Evolutionary conservation across 768 basidiomycete genomes (phyloP), one percentile per base, ranked within the genome.

Genomic region (Tulasnella sp.): DNA sequence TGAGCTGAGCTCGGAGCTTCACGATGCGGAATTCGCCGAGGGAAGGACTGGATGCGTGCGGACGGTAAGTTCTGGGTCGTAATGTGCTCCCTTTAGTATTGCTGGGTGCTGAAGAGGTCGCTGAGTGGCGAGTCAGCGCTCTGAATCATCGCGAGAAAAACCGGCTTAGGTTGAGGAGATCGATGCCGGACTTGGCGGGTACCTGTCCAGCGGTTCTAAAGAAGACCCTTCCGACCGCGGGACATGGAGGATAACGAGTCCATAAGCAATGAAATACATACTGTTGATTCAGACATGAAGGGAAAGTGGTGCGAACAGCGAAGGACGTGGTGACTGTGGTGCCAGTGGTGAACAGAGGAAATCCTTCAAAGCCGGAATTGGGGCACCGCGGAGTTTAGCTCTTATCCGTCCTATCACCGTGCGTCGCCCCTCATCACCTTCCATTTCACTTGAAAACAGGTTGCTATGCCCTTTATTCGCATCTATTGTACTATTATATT

Each of bases 21-120:
- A 67, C 61, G 61, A 67, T 67, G 61, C 61, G 61, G 61, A 32
- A 67, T 67, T 67, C 61, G 61, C 61, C 61, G 61, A 67, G 9
- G 15, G 32, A 67, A 32, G 61, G 26, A 32, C 29, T 26, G 26
- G 13, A 32, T 57, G 13, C 42, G 42, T 13, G 10, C 9, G 42
- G 42, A 44, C 13, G 15, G 2, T 44, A 11, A 13, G 42, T 44
- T 44, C 13, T 44, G 42, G 10, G 16, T 51, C 3, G 23, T 51
- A 23, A 23, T 23, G 48, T 23, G 48, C 4, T 51, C 48, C 20
- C 20, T 51, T 51, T 51, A 51, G 48, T 51, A 51, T 23, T 51
- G 20, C 16, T 51, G 48, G 48, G 15, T 51, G 48, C 23, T 10
- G 48, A 51, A 20, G 48, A 51, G 48, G 18, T 67, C 32, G 61